Base-by-base conservation (phyloP, 2,329 filamentous ascomycete species). In the Aureobasidium mangrovei region DNA sequence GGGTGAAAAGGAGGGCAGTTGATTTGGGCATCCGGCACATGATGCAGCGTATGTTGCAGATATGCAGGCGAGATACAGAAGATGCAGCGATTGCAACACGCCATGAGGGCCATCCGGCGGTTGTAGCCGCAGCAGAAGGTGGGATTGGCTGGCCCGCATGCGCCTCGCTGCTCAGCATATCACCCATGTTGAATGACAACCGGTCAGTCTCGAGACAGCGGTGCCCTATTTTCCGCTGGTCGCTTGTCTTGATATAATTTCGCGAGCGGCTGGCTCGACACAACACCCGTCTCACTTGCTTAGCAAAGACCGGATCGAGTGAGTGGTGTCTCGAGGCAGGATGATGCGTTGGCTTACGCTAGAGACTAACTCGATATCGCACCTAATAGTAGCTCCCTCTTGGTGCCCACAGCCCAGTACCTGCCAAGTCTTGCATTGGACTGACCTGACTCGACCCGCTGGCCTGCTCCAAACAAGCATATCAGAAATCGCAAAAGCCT, bases 341-440 rank as follows among this genome's bases (percentile, higher is more conserved):
- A 51, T 51, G 47, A 51, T 51, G 47, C 47, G 47, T 51, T 32
- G 46, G 47, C 47, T 42, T 51, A 38, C 35, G 46, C 36, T 49
- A 49, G 27, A 39, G 24, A 35, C 18, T 18, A 18, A 18, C 46
- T 36, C 36, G 35, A 49, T 49, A 28, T 49, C 32, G 32, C 10
- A 35, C 32, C 7, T 35, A 35, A 7, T 35, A 27, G 46, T 49
- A 49, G 46, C 46, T 49, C 46, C 45, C 35, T 48, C 32, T 36
- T 26, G 31, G 39, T 39, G 36, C 36, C 36, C 36, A 39, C 10
- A 9, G 36, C 12, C 36, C 36, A 51, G 47, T 51, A 51, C 47
- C 47, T 51, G 47, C 47, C 47, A 51, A 51, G 47, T 51, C 47
- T 51, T 10, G 36, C 33, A 51, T 35, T 51, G 47, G 39, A 12